These are phyloP conservation scores for Lasiodiplodia sp. DNA, from an alignment of 2,329 filamentous ascomycete species.

Conservation along the genomic window DNA sequence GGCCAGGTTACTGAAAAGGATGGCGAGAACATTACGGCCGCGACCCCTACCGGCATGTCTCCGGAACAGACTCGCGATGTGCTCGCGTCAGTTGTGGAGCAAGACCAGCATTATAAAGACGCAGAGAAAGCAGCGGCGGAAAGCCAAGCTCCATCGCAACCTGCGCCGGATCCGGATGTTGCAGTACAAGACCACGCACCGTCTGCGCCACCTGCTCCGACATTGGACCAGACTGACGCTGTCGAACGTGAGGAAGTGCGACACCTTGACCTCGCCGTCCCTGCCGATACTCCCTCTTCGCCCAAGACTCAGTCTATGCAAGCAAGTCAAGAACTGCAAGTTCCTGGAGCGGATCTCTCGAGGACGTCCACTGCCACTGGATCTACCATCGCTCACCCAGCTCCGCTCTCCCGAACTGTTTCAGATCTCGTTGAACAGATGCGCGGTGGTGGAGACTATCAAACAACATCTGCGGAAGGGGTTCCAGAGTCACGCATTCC, in stretches of 20 bases:
- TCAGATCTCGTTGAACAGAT: constrained; percentile 29
- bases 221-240: constrained; percentile 37
- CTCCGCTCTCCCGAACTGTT: constrained; percentile 17
- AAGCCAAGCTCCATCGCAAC: constrained; percentile 14
- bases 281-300: constrained; percentile 45
- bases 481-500: constrained; percentile 47
- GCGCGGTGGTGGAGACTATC: constrained; percentile 14
- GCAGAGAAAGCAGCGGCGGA: constrained; percentile 18
- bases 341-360: constrained; percentile 16
- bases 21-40: constrained; percentile 39
- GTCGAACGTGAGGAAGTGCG: constrained; percentile 62
- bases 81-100: constrained; percentile 70
- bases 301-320: constrained; percentile 21
- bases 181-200: background rate
- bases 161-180: background rate
- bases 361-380: constrained; percentile 7
- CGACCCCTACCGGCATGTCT: constrained; percentile 55
- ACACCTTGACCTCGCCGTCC: constrained; percentile 67
- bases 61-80: constrained; percentile 70
- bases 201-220: background rate
- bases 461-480: constrained; percentile 1
- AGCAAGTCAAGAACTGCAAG: constrained; percentile 17
- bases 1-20: constrained; percentile 35
- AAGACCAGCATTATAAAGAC: constrained; percentile 55
- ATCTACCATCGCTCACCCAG: constrained; percentile 2